Conservation (phyloP, 208 protist species). For the Trypanosoma congolense region DNA sequence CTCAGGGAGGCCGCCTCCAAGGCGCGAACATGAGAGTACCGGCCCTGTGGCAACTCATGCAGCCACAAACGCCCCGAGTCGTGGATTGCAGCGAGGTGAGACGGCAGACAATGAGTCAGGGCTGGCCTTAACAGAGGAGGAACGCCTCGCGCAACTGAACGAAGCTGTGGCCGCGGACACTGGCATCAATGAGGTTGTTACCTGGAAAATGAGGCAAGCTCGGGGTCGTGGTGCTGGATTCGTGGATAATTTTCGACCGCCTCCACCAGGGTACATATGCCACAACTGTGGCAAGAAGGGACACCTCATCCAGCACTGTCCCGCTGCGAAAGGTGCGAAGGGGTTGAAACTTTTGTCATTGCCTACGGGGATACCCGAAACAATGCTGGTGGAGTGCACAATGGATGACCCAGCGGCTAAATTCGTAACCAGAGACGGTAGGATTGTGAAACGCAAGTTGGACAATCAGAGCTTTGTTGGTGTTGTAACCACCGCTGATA, state of each 20-base stretch:
- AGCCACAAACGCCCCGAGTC: neutral
- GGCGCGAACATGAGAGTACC: constrained; percentile 21
- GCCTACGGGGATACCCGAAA: constrained; percentile 84
- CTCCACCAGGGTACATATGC: constrained; percentile 77
- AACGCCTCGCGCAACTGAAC: constrained; percentile 74
- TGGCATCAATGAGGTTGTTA: constrained; percentile 59
- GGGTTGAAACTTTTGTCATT: constrained; percentile 56
- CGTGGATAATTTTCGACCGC: constrained; percentile 56
- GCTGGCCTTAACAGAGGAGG: constrained; percentile 62
- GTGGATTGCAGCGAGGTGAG: neutral
- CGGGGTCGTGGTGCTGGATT: constrained; percentile 14
- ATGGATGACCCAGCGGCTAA: constrained; percentile 85
- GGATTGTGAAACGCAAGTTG: constrained; percentile 70
- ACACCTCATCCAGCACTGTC: constrained; percentile 84
- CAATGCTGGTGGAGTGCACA: constrained; percentile 79
- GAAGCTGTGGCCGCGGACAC: constrained; percentile 67
- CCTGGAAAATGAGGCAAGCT: constrained; percentile 14
- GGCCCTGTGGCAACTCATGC: neutral
- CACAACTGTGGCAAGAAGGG: constrained; percentile 86
- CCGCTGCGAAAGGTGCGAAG: constrained; percentile 44
- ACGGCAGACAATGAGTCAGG: constrained; percentile 1
- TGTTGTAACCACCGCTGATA: constrained; percentile 19
- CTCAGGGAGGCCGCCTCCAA: constrained; percentile 25
- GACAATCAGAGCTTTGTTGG: constrained; percentile 53
- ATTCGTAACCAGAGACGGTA: constrained; percentile 81